Evolutionary conservation across 768 basidiomycete species (phyloP), one percentile per base, ranked within the genome.

Genomic region (Boletellus ananas): DNA sequence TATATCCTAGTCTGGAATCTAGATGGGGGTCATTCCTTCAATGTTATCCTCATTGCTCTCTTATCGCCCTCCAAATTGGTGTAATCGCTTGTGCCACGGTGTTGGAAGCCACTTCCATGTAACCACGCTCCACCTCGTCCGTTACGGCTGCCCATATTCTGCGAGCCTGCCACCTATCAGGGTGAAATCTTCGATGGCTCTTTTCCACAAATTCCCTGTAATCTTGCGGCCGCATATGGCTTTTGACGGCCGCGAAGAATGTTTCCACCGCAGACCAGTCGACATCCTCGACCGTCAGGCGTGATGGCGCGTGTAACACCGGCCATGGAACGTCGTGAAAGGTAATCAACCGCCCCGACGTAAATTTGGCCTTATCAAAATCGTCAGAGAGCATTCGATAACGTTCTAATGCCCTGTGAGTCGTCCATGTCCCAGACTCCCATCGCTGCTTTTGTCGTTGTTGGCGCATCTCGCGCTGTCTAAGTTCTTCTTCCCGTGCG

Each of bases 281-380:
- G 39, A 91, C 74, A 53, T 88, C 84, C 55, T 85, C 79, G 2
- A 85, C 66, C 6, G 74, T 74, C 50, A 83, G 78, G 20, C 65
- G 59, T 17, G 69, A 62, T 2, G 84, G 84, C 18, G 76, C 67
- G 42, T 72, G 70, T 33, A 91, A 64, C 13, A 84, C 80, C 3
- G 90, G 90, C 89, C 89, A 92, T 0, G 89, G 87, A 27, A 92
- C 72, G 35, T 74, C 75, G 40, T 81, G 77, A 51, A 83, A 81
- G 3, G 74, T 65, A n/a, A 89, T 64, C 3, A 81, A 79, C 13
- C 74, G 66, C 18, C 75, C 73, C 34, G 70, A 55, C 3, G 76
- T 70, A 66, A 84, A 87, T 54, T 77, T 81, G 11, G 78, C 68
- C 14, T 69, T 59, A 63, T 90, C 86, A 60, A 91, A 91, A 29